These are phyloP conservation scores for Fonsecaea erecta DNA, from an alignment of 2,329 filamentous ascomycete genomes.

Conservation along the genomic window DNA sequence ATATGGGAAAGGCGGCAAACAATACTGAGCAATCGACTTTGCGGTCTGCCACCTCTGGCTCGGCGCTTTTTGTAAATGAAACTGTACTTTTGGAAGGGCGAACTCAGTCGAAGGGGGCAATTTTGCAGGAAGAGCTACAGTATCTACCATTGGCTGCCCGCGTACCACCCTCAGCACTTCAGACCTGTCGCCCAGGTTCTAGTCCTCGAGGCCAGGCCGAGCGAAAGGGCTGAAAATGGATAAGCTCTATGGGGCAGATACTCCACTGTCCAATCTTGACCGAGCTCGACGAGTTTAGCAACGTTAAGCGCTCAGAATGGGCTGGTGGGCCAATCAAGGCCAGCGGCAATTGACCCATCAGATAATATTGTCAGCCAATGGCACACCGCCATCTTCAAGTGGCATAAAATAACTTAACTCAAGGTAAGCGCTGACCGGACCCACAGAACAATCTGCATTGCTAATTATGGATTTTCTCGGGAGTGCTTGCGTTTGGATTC, in stretches of 20 bases:
- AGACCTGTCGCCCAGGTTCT: background rate
- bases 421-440: slow-evolving; percentile 15
- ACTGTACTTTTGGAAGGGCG: background rate
- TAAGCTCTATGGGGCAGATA: background rate
- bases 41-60: background rate
- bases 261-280: background rate
- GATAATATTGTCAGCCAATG: background rate
- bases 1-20: background rate
- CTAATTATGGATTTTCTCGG: slow-evolving; percentile 20
- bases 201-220: background rate
- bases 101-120: background rate
- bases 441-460: slow-evolving; percentile 17
- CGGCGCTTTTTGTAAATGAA: background rate
- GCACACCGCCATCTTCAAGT: background rate
- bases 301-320: background rate
- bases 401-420: background rate
- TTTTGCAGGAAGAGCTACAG: background rate
- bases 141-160: background rate
- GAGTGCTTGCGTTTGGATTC: background rate
- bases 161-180: background rate
- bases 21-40: background rate
- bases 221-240: background rate
- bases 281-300: background rate
- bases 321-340: background rate
- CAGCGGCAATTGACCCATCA: background rate